A percentile compares a stretch with the other conserved stretches of the same genome.
Conservation (phyloP, 106 monocot species). For the Allium sativum region DNA sequence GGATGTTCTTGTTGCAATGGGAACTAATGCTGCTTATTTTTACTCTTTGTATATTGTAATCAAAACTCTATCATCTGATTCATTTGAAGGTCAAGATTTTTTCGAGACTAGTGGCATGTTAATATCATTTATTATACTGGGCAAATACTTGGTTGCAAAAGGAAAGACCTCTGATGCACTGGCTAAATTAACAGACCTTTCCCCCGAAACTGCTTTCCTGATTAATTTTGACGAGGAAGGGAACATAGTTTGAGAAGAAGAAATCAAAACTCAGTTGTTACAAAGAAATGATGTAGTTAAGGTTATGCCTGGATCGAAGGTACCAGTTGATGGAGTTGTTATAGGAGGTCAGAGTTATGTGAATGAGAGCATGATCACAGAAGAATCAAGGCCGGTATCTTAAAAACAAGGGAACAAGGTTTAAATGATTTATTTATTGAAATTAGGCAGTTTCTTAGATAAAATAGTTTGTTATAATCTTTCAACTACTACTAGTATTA, state of each 20-base stretch:
- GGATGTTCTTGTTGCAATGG: conserved; percentile 85
- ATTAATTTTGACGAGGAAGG: conserved; percentile 49
- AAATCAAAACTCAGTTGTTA: conserved; percentile 68
- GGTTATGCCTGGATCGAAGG: conserved; percentile 78
- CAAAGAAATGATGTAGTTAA: conserved; percentile 89
- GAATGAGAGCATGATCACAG: conserved; percentile 99
- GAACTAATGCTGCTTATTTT: conserved; percentile 89
- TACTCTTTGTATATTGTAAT: conserved; percentile 70
- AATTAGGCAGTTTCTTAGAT: neutral
- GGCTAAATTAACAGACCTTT: conserved; percentile 66
- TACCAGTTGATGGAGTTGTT: conserved; percentile 86
- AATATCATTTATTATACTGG: conserved; percentile 90
- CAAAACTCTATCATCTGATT: conserved; percentile 40
- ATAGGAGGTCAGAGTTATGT: conserved; percentile 70
- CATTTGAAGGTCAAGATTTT: conserved; percentile 87
- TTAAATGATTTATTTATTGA: neutral
- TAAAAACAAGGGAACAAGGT: conserved; percentile 84
- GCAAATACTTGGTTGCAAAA: conserved; percentile 82
- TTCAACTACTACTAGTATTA: conserved; percentile 11
- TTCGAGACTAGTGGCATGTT: conserved; percentile 92
- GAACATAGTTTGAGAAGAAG: conserved; percentile 53
- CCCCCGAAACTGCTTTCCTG: conserved; percentile 78
- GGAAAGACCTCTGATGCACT: conserved; percentile 92
- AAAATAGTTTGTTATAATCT: neutral
- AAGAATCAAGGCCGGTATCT: conserved; percentile 61